A percentile compares a stretch with the other conserved stretches of the same genome.
phyloP scores from a whole-genome alignment of 768 basidiomycete species.

The Hemileccinum rubropunctum region DNA sequence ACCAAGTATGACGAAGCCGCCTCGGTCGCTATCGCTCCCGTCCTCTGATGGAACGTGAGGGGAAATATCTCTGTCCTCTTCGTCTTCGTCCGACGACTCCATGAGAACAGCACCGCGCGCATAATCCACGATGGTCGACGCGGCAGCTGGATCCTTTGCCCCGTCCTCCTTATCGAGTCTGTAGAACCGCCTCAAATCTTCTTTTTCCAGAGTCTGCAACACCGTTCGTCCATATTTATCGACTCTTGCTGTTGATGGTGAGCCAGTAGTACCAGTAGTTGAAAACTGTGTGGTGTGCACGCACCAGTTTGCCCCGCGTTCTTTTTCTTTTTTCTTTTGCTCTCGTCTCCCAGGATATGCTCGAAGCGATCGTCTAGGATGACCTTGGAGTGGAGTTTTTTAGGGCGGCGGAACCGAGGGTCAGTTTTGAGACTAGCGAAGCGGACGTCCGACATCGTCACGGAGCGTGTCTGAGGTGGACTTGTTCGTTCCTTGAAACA shows the following conservation, averaged over 20 bases:
- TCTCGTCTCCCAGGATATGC: slow-evolving; percentile 57
- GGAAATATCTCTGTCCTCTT: slow-evolving; percentile 35
- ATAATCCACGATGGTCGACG: slow-evolving; percentile 57
- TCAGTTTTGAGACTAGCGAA: slow-evolving; percentile 87
- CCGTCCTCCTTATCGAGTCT: slow-evolving; percentile 50
- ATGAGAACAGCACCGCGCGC: slow-evolving; percentile 88
- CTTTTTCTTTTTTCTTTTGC: slow-evolving; percentile 36
- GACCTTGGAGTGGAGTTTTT: slow-evolving; percentile 77
- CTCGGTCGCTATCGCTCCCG: slow-evolving; percentile 47
- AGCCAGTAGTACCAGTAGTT: too few species aligned
- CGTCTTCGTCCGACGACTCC: slow-evolving; percentile 86
- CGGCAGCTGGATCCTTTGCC: slow-evolving; percentile 17
- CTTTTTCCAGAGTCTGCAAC: slow-evolving; percentile 65
- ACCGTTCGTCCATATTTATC: slow-evolving; percentile 89
- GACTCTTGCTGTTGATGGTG: slow-evolving; percentile 47
- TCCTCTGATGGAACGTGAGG: slow-evolving; percentile 19
- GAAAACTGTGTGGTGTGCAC: background rate
- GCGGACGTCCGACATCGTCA: slow-evolving; percentile 77
- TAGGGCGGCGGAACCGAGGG: slow-evolving; percentile 87
- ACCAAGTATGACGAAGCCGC: slow-evolving; percentile 51
- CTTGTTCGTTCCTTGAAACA: too few species aligned
- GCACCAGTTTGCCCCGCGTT: slow-evolving; percentile 30
- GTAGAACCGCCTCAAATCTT: slow-evolving; percentile 79
- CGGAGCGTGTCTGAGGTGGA: too few species aligned
- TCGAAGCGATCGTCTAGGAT: slow-evolving; percentile 93